Evolutionary conservation across 75 land plant genomes (phyloP).

Genomic region (Chamaecyparis obtusa): DNA sequence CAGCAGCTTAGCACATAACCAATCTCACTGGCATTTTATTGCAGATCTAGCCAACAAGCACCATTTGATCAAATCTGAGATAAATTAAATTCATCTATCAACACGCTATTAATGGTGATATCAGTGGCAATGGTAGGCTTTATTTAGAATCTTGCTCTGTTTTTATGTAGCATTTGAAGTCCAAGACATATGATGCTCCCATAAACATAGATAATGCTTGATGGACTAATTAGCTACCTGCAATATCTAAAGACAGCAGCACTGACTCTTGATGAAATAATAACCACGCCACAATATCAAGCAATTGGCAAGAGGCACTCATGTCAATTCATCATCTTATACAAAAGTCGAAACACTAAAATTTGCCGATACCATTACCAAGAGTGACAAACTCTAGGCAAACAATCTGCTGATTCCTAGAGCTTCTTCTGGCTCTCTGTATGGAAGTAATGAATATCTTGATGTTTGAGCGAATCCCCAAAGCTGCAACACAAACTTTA

Average conservation of each 20-base stretch:
- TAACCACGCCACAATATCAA: neutral
- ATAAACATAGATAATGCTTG: neutral
- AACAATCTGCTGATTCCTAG: conserved; percentile 65
- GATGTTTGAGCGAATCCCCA: conserved; percentile 85
- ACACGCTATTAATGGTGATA: neutral
- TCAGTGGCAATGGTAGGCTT: neutral
- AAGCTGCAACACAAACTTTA: conserved; percentile 39
- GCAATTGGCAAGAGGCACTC: neutral
- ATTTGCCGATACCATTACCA: neutral
- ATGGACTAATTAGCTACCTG: neutral
- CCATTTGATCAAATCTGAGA: neutral
- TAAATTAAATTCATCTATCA: neutral
- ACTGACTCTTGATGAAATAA: neutral
- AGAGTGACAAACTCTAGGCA: neutral
- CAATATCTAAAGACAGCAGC: neutral
- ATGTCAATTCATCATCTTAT: neutral
- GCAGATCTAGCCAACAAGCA: neutral
- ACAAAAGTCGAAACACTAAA: neutral
- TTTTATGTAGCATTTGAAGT: neutral
- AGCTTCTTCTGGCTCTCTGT: conserved; percentile 39
- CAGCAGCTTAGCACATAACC: neutral
- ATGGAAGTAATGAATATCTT: conserved; percentile 41
- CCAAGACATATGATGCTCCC: neutral
- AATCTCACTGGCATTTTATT: neutral
- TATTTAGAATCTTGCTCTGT: neutral